Evolutionary conservation across 805 yeast genomes (phyloP).

Genomic region (Monosporozyma solicola): DNA sequence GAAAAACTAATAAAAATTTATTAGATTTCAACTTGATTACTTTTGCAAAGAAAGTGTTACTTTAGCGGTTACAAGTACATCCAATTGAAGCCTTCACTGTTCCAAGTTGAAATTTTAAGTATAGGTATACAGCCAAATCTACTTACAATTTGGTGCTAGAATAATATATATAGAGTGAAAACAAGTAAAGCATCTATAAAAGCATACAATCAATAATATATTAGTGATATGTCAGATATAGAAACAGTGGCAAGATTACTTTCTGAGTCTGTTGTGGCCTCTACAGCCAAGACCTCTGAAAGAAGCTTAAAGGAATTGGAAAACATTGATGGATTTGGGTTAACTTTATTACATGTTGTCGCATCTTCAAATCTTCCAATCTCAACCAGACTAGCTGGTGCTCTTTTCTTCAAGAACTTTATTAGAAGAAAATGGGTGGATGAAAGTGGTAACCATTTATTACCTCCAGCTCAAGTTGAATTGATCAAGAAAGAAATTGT

Average conservation of each 20-base stretch:
- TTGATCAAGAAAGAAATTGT: conserved; percentile 70
- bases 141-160: background rate
- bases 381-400: conserved; percentile 74
- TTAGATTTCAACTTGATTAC: background rate
- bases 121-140: background rate
- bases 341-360: conserved; percentile 66
- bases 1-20: background rate
- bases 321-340: conserved; percentile 60
- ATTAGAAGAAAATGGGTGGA: conserved; percentile 82
- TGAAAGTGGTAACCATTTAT: conserved; percentile 71
- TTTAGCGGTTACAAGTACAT: background rate
- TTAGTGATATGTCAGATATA: conserved; percentile 35
- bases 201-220: background rate
- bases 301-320: conserved; percentile 55
- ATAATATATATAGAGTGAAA: background rate
- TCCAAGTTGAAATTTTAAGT: background rate
- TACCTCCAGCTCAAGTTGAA: conserved; percentile 51
- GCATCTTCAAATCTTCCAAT: conserved; percentile 47
- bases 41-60: background rate
- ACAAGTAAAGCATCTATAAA: background rate
- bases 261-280: conserved; percentile 57
- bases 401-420: conserved; percentile 82
- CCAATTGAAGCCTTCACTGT: background rate
- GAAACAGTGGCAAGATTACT: conserved; percentile 46
- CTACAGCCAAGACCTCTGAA: conserved; percentile 61